phyloP scores from a whole-genome alignment of 441 rosid genomes.

The Gossypium trilobum region DNA sequence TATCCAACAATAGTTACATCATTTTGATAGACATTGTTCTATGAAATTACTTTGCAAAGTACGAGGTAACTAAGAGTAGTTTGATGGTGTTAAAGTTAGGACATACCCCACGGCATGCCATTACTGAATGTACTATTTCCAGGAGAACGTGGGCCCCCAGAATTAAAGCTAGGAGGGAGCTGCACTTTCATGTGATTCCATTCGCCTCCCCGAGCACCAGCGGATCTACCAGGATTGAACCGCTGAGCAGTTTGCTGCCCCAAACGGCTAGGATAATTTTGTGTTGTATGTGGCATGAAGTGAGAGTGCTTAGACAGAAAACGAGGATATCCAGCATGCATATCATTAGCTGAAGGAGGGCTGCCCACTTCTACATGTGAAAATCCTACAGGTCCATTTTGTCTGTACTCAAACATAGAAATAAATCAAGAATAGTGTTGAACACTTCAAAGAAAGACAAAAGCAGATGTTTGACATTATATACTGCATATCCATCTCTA shows the following conservation, averaged over 20 bases:
- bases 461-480: neutral
- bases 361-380: slow-evolving; percentile 62
- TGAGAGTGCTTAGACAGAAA: slow-evolving; percentile 51
- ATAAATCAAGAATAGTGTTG: slow-evolving; percentile 5
- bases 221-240: slow-evolving; percentile 47
- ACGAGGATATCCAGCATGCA: slow-evolving; percentile 54
- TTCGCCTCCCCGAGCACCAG: slow-evolving; percentile 43
- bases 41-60: neutral
- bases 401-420: slow-evolving; percentile 38
- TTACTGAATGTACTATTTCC: slow-evolving; percentile 61
- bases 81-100: slow-evolving; percentile 20
- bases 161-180: slow-evolving; percentile 55
- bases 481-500: neutral
- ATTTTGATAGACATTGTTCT: neutral
- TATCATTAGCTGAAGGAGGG: slow-evolving; percentile 63
- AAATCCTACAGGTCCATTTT: slow-evolving; percentile 45
- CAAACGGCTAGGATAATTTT: slow-evolving; percentile 87
- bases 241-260: slow-evolving; percentile 69
- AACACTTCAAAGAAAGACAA: neutral
- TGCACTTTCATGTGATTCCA: slow-evolving; percentile 67
- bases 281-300: slow-evolving; percentile 45
- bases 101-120: slow-evolving; percentile 80
- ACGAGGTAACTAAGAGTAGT: neutral
- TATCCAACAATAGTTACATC: neutral
- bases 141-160: slow-evolving; percentile 72